phyloP scores from a whole-genome alignment of 495 filamentous ascomycete genomes.

The Penicillium roqueforti region DNA sequence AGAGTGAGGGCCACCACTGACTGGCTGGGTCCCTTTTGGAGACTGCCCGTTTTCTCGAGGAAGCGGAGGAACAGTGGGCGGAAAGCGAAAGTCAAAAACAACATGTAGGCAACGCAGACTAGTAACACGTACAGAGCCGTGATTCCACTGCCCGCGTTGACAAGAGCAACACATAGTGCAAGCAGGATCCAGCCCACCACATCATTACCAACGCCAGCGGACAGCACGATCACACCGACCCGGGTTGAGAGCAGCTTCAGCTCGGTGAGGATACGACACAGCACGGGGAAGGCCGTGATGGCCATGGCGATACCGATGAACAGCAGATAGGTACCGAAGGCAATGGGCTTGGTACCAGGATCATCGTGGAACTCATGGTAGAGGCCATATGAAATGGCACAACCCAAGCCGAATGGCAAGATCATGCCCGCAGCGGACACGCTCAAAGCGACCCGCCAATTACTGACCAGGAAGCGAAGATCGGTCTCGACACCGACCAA shows the following conservation, averaged over 20 bases:
- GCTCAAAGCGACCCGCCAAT: constrained; percentile 80
- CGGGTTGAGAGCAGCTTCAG: constrained; percentile 79
- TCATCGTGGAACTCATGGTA: constrained; percentile 75
- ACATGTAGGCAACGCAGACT: constrained; percentile 65
- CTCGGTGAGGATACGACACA: constrained; percentile 92
- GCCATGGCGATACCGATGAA: constrained; percentile 94
- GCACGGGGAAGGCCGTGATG: constrained; percentile 94
- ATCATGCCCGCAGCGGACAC: constrained; percentile 85
- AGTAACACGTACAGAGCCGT: constrained; percentile 86
- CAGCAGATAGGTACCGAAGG: constrained; percentile 79
- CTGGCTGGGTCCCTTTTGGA: constrained; percentile 90
- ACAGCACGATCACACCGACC: constrained; percentile 86
- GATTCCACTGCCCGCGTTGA: constrained; percentile 81
- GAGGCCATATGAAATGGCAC: constrained; percentile 80
- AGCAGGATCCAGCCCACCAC: constrained; percentile 93
- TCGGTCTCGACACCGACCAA: constrained; percentile 91
- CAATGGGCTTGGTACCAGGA: constrained; percentile 54
- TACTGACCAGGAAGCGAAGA: constrained; percentile 73
- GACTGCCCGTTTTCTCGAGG: constrained; percentile 65
- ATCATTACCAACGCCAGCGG: constrained; percentile 94
- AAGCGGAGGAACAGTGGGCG: constrained; percentile 75
- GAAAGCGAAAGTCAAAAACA: constrained; percentile 73
- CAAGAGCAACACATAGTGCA: constrained; percentile 88
- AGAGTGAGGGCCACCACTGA: constrained; percentile 79
- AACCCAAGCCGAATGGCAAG: constrained; percentile 65